phyloP scores from a whole-genome alignment of 805 yeast species.

The Suhomyces sp. region DNA sequence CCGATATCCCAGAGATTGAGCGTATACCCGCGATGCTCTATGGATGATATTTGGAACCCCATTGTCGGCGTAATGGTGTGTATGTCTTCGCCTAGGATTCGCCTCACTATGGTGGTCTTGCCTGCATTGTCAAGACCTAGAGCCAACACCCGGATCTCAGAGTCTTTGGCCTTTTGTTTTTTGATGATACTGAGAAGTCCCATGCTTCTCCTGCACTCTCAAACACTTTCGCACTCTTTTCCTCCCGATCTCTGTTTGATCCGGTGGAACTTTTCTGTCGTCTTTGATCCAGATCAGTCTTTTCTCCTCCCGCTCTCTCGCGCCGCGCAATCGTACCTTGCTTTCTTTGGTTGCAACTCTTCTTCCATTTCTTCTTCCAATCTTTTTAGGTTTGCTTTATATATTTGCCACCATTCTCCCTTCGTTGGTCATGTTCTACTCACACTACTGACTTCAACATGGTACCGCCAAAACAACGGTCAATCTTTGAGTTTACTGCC shows the following conservation, averaged over 20 bases:
- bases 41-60: constrained; percentile 79
- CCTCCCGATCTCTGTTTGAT: not conserved
- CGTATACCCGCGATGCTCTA: constrained; percentile 41
- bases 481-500: constrained; percentile 21
- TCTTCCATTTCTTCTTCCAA: not conserved
- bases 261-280: not conserved
- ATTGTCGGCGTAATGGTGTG: constrained; percentile 75
- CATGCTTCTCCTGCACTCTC: constrained; percentile 41
- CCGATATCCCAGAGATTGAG: constrained; percentile 86
- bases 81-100: constrained; percentile 49
- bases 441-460: not conserved
- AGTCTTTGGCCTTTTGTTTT: constrained; percentile 79
- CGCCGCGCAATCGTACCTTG: not conserved
- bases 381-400: too few species aligned
- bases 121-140: constrained; percentile 92
- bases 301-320: not conserved
- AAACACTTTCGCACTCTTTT: not conserved
- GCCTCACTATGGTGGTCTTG: constrained; percentile 76
- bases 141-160: constrained; percentile 68
- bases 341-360: not conserved
- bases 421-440: not conserved
- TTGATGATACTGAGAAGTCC: constrained; percentile 76
- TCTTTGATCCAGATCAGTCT: not conserved
- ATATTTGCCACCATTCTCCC: not conserved
- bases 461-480: constrained; percentile 14